A percentile compares a stretch with the other conserved stretches of the same genome.
These are phyloP conservation scores for Chytridiales sp. DNA, from an alignment of 371 early-diverging fungal species.

Conservation along the genomic window DNA sequence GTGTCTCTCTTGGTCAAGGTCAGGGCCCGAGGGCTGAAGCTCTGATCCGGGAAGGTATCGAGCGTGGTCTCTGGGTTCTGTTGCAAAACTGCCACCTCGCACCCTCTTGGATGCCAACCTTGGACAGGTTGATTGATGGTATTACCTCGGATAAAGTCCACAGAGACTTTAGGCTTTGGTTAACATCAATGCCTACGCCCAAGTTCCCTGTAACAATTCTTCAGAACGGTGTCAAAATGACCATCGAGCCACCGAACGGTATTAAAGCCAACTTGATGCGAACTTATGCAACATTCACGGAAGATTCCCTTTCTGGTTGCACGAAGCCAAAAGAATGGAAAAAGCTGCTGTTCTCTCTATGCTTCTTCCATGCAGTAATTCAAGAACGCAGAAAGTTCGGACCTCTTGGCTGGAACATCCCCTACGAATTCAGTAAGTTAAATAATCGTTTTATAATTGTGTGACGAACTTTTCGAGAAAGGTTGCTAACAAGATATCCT, in stretches of 20 bases:
- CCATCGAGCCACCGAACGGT: conserved; percentile 60
- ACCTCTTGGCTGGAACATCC: conserved; percentile 61
- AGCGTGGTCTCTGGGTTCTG: conserved; percentile 56
- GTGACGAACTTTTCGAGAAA: neutral
- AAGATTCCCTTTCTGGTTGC: conserved; percentile 50
- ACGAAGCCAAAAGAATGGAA: conserved; percentile 51
- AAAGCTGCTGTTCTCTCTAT: conserved; percentile 51
- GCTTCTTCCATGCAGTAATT: conserved; percentile 60
- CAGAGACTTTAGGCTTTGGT: conserved; percentile 57
- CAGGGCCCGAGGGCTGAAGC: conserved; percentile 60
- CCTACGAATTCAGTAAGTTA: conserved; percentile 49
- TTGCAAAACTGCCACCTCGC: conserved; percentile 61
- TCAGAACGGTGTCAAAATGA: conserved; percentile 60
- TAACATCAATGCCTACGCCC: conserved; percentile 57
- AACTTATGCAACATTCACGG: conserved; percentile 55
- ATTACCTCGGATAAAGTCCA: conserved; percentile 57
- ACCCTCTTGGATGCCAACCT: conserved; percentile 60
- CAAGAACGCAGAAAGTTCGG: conserved; percentile 63
- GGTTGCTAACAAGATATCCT: conserved; percentile 4
- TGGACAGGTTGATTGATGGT: conserved; percentile 55
- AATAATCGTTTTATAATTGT: neutral
- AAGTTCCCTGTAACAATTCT: conserved; percentile 61
- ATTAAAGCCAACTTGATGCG: conserved; percentile 60
- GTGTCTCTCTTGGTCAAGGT: conserved; percentile 60
- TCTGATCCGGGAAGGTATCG: conserved; percentile 56